Evolutionary conservation across 371 early-diverging fungal genomes (phyloP).

Genomic region (Apophysomyces elegans): DNA sequence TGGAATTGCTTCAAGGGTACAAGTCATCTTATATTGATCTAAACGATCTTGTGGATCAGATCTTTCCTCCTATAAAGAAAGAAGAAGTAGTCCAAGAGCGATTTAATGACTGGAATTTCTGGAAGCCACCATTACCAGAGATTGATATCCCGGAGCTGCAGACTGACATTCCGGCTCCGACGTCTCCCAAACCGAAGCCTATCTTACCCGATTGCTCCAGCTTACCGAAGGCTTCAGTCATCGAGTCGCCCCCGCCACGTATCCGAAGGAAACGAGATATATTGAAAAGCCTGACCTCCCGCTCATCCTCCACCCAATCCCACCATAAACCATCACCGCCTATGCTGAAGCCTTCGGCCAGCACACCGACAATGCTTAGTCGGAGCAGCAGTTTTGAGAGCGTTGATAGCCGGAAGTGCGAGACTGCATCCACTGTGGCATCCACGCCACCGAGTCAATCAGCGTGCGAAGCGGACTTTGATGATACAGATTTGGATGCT

Average conservation of each 20-base stretch:
- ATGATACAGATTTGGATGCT: background rate
- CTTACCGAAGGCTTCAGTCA: conserved; percentile 27
- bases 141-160: conserved; percentile 59
- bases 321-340: background rate
- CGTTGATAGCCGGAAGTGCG: background rate
- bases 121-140: conserved; percentile 67
- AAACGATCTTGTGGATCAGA: conserved; percentile 94
- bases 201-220: conserved; percentile 43
- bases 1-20: conserved; percentile 87
- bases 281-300: conserved; percentile 47
- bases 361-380: conserved; percentile 20
- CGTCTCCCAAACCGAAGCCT: conserved; percentile 6
- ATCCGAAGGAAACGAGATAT: conserved; percentile 25
- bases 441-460: conserved; percentile 1
- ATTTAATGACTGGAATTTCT: conserved; percentile 89
- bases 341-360: conserved; percentile 14
- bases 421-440: conserved; percentile 1
- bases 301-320: conserved; percentile 8
- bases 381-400: conserved; percentile 6
- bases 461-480: background rate
- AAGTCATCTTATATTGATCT: conserved; percentile 86
- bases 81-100: conserved; percentile 56
- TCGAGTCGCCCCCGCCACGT: conserved; percentile 20
- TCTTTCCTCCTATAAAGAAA: conserved; percentile 82
- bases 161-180: background rate